phyloP scores from a whole-genome alignment of 225 moss, liverwort and hornwort genomes.

The Pseudisothecium myosuroides region DNA sequence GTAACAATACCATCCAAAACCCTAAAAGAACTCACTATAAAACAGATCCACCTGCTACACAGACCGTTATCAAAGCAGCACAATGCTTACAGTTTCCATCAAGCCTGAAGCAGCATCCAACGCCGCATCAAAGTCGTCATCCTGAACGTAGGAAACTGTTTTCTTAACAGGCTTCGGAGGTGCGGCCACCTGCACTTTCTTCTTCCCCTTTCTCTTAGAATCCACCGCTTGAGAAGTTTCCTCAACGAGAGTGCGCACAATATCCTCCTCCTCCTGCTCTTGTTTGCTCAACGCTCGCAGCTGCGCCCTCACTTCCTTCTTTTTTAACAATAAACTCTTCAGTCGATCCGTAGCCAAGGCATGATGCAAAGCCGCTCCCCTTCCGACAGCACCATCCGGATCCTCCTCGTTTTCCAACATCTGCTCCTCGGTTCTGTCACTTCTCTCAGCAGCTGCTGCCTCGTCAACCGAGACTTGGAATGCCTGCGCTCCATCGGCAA shows the following conservation, averaged over 20 bases:
- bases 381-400: slow-evolving; percentile 9
- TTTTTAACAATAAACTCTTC: slow-evolving; percentile 28
- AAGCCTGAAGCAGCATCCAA: slow-evolving; percentile 78
- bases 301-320: slow-evolving; percentile 20
- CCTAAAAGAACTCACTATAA: not conserved
- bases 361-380: slow-evolving; percentile 46
- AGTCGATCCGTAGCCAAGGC: slow-evolving; percentile 38
- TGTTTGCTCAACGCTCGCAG: slow-evolving; percentile 24
- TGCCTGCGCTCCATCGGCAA: slow-evolving; percentile 46
- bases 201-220: slow-evolving; percentile 22
- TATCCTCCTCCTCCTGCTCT: slow-evolving; percentile 34
- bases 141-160: slow-evolving; percentile 40
- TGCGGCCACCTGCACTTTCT: slow-evolving; percentile 6
- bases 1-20: not conserved
- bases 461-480: slow-evolving; percentile 35
- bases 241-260: slow-evolving; percentile 23
- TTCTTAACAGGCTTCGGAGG: slow-evolving; percentile 13
- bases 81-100: slow-evolving; percentile 71
- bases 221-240: not conserved
- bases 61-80: not conserved
- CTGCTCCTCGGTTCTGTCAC: slow-evolving; percentile 17
- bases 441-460: slow-evolving; percentile 8
- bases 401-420: slow-evolving; percentile 24
- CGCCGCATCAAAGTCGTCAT: slow-evolving; percentile 79
- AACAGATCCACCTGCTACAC: not conserved